Conservation (phyloP, 257 asterid genomes). For the Scutellaria galericulata region DNA sequence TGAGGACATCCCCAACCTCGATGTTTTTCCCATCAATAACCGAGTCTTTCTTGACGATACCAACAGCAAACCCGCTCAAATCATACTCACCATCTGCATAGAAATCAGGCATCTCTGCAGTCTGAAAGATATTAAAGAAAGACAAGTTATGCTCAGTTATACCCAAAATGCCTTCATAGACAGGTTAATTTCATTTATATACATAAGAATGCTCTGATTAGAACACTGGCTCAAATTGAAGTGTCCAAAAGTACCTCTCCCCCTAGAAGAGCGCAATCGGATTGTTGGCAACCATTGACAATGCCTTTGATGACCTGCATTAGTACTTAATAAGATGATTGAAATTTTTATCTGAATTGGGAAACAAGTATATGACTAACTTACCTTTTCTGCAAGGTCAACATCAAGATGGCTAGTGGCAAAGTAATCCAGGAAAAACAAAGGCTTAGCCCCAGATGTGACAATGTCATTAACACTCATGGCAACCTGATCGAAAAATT, state of each 20-base stretch:
- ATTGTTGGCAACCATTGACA: constrained; percentile 87
- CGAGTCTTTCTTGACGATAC: constrained; percentile 73
- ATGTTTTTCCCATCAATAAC: constrained; percentile 86
- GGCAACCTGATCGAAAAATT: constrained; percentile 66
- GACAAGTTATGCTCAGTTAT: not conserved
- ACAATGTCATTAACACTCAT: constrained; percentile 97
- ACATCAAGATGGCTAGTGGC: constrained; percentile 93
- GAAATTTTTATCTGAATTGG: not conserved
- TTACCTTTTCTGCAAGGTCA: constrained; percentile 95
- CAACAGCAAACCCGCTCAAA: constrained; percentile 94
- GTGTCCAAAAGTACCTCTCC: constrained; percentile 71
- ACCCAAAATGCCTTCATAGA: not conserved
- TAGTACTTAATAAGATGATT: constrained; percentile 19
- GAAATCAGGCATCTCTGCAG: constrained; percentile 98
- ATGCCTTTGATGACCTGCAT: constrained; percentile 94
- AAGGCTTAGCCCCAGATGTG: constrained; percentile 98
- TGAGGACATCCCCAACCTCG: constrained; percentile 70
- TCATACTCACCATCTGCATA: constrained; percentile 94
- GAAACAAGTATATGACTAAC: not conserved
- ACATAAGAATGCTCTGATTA: not conserved
- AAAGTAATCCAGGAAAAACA: constrained; percentile 93
- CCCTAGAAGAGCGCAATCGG: constrained; percentile 89
- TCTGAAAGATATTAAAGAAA: constrained; percentile 54
- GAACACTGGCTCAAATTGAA: not conserved
- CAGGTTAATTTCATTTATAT: not conserved